phyloP scores from a whole-genome alignment of 495 filamentous ascomycete species.

The Daldinia loculata region DNA sequence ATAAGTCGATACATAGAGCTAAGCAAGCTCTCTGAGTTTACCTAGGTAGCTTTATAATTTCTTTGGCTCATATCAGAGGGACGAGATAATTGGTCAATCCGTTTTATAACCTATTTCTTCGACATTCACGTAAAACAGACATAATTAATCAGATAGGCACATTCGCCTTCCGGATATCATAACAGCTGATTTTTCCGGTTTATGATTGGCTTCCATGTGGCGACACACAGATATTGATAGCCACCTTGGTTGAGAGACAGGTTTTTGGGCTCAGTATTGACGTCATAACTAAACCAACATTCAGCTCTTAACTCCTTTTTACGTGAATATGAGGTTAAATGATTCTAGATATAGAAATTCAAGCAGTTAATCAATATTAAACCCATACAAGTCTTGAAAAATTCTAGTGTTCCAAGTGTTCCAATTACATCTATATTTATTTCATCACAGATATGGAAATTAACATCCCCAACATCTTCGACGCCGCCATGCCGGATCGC shows the following conservation, averaged over 20 bases:
- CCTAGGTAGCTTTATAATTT: no score
- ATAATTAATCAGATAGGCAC: no score
- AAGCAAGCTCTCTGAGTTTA: no score
- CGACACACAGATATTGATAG: neutral
- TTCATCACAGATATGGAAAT: constrained; percentile 43
- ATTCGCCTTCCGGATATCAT: neutral
- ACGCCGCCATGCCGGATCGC: constrained; percentile 44
- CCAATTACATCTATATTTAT: neutral
- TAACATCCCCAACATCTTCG: constrained; percentile 45
- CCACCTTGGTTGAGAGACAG: neutral
- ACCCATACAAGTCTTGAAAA: neutral
- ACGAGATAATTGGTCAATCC: no score
- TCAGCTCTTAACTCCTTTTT: neutral
- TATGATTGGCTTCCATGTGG: neutral
- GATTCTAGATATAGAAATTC: neutral
- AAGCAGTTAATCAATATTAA: neutral
- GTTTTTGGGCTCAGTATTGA: constrained; percentile 26
- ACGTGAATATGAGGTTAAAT: neutral
- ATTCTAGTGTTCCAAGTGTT: neutral
- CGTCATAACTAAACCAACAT: constrained; percentile 23
- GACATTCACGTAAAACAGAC: no score
- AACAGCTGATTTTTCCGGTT: neutral
- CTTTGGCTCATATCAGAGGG: no score
- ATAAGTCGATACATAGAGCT: no score
- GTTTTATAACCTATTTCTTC: no score